Evolutionary conservation across 345 rosid species (phyloP).

Genomic region (Arabidopsis arenosa): DNA sequence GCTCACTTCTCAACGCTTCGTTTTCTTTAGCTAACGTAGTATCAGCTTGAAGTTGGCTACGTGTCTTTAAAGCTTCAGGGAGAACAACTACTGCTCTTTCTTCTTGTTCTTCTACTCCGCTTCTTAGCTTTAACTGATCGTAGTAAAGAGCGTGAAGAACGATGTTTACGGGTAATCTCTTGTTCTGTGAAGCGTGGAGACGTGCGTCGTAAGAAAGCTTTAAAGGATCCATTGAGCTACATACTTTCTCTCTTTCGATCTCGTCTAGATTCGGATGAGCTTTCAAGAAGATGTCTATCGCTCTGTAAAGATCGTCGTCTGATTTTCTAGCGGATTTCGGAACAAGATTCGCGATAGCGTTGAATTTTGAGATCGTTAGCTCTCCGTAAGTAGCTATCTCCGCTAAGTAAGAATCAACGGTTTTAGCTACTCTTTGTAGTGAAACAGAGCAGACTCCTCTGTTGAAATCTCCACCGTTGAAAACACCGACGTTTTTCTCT

Average conservation of each 20-base stretch:
- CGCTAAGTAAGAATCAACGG: slow-evolving; percentile 71
- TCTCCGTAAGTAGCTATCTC: slow-evolving; percentile 73
- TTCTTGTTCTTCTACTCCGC: slow-evolving; percentile 51
- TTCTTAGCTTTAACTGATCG: slow-evolving; percentile 86
- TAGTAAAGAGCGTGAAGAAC: slow-evolving; percentile 89
- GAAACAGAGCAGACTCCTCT: slow-evolving; percentile 56
- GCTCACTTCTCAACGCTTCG: slow-evolving; percentile 78
- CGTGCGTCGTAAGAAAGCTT: slow-evolving; percentile 90
- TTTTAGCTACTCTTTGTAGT: slow-evolving; percentile 72
- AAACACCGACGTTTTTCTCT: slow-evolving; percentile 80
- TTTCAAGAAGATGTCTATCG: slow-evolving; percentile 86
- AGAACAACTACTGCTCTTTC: slow-evolving; percentile 30
- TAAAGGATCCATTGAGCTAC: slow-evolving; percentile 88
- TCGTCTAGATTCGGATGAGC: slow-evolving; percentile 93
- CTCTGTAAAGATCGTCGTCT: slow-evolving; percentile 88
- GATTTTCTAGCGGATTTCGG: slow-evolving; percentile 77
- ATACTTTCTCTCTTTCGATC: slow-evolving; percentile 85
- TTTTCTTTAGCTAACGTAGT: slow-evolving; percentile 76
- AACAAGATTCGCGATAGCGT: slow-evolving; percentile 75
- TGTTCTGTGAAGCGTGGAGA: slow-evolving; percentile 97
- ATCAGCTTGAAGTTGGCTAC: slow-evolving; percentile 69
- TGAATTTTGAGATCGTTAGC: slow-evolving; percentile 78
- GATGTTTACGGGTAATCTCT: slow-evolving; percentile 83
- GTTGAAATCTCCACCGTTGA: slow-evolving; percentile 66
- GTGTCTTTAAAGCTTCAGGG: slow-evolving; percentile 55